Evolutionary conservation across 2,329 filamentous ascomycete genomes (phyloP), one percentile per base, ranked within the genome.

Genomic region (Penicillium nordicum): DNA sequence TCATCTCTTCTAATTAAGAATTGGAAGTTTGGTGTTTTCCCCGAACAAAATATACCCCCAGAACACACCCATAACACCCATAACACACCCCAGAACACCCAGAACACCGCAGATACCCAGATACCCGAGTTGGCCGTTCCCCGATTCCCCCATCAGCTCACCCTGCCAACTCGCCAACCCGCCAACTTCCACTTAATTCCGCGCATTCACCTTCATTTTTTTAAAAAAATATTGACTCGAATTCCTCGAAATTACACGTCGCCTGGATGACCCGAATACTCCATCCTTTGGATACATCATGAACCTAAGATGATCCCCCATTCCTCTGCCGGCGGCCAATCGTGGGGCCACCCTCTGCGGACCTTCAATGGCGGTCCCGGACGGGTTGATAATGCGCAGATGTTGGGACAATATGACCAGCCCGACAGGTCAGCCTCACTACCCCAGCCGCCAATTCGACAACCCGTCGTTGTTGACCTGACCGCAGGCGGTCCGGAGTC

Each of bases 271-370:
- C 58, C 63, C 59, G 52, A 58, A 61, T 59, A 61, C 51, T 52
- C 54, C 45, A 55, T 57, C 59, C 60, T 60, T 57, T 63, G 49
- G 51, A 65, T 64, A 70, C 69, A 71, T 63, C 66, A 76, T 76
- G 70, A 69, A 54, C 65, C 67, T 68, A 69, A 69, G 65, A 76
- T 76, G 74, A 76, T 74, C 61, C 71, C 73, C 57, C 69, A 74
- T 70, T 65, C 74, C 60, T 74, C 72, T 58, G 69, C 69, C 63
- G 71, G 72, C 65, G 68, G 70, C 65, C 73, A 75, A 69, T 60
- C 69, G 55, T 73, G 71, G 72, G 70, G 69, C 56, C 69, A 71
- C 55, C 69, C 69, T 56, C 63, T 68, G 61, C 69, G 69, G 58
- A 53, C 66, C 55, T 59, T 69, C 56, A 70, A 71, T 65, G 68